Evolutionary conservation across 345 rosid genomes (phyloP).

Genomic region (Cardamine resedifolia): DNA sequence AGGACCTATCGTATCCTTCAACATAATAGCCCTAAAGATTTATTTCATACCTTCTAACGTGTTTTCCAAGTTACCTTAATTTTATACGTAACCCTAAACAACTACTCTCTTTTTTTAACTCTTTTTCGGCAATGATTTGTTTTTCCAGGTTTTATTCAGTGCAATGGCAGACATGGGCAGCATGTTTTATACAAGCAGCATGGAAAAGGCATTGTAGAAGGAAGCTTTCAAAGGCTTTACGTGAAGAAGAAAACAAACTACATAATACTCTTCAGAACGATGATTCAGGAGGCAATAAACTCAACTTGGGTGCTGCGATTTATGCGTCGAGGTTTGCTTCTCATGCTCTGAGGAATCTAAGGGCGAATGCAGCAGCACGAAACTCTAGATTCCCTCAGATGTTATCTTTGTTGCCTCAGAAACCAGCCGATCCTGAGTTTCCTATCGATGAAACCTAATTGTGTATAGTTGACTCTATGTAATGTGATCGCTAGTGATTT

Average conservation of each 20-base stretch:
- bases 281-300: constrained; percentile 24
- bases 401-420: constrained; percentile 62
- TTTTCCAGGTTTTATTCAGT: constrained; percentile 38
- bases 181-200: constrained; percentile 44
- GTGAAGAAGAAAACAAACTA: constrained; percentile 39
- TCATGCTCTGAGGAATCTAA: constrained; percentile 46
- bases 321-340: constrained; percentile 66
- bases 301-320: constrained; percentile 52
- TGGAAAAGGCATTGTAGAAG: constrained; percentile 42
- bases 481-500: not conserved
- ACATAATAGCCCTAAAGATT: not conserved
- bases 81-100: not conserved
- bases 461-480: not conserved
- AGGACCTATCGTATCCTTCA: not conserved
- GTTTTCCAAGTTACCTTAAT: not conserved
- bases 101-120: not conserved
- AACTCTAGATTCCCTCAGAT: constrained; percentile 39
- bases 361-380: constrained; percentile 32
- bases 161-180: constrained; percentile 44
- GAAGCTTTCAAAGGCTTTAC: constrained; percentile 38
- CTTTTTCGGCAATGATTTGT: not conserved
- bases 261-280: constrained; percentile 41
- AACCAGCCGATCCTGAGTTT: constrained; percentile 70
- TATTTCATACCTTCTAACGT: not conserved
- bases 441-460: constrained; percentile 35